These are phyloP conservation scores for Globisporangium spiculum DNA, from an alignment of 352 stramenopile species.

Conservation along the genomic window DNA sequence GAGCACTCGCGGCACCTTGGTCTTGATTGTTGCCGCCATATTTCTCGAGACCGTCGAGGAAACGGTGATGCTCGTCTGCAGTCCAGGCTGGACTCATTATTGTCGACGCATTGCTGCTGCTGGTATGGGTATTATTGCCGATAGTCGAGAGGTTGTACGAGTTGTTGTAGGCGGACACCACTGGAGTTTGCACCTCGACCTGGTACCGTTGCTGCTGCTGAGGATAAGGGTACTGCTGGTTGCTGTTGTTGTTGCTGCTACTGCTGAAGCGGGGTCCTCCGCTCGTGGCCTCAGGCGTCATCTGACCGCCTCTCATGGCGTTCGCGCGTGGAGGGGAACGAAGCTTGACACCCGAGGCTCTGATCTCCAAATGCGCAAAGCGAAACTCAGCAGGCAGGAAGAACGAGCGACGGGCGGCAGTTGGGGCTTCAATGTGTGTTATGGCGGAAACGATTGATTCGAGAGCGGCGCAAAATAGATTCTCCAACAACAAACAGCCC, in stretches of 20 bases:
- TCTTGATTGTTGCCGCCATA: conserved; percentile 33
- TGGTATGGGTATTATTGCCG: conserved; percentile 11
- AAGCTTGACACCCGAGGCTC: conserved; percentile 3
- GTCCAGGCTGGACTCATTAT: conserved; percentile 31
- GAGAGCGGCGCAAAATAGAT: background rate
- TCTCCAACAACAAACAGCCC: background rate
- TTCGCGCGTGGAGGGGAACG: background rate
- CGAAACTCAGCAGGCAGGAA: background rate
- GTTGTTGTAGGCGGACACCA: conserved; percentile 16
- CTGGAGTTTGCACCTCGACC: conserved; percentile 9
- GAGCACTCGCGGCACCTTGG: conserved; percentile 28
- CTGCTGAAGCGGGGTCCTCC: background rate
- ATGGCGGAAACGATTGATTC: conserved; percentile 9
- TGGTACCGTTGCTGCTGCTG: background rate
- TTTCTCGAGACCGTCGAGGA: conserved; percentile 63
- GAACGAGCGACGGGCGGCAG: background rate
- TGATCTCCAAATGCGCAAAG: background rate
- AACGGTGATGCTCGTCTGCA: conserved; percentile 62
- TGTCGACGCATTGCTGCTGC: background rate
- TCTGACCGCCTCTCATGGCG: conserved; percentile 8
- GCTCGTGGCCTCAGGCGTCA: background rate
- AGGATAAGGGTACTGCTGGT: background rate
- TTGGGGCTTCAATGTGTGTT: conserved; percentile 3
- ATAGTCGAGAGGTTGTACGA: conserved; percentile 27
- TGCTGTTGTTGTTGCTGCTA: background rate